Conservation (phyloP, 108 stramenopile species). For the Mediolabrus comicus region DNA sequence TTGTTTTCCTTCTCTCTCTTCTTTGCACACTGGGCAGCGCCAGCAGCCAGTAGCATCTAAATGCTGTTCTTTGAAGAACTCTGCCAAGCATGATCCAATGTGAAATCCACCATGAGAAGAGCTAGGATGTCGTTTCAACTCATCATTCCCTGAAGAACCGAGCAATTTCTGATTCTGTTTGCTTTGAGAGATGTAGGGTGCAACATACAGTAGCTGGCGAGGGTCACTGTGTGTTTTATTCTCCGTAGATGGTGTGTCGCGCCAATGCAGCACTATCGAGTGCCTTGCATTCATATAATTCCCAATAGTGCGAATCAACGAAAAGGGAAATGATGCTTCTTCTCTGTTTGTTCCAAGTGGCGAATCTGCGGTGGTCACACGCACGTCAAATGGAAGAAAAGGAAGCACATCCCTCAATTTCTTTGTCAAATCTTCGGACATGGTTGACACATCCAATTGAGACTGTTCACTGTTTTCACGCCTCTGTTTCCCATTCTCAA, state of each 20-base stretch:
- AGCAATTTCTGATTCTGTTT: constrained; percentile 53
- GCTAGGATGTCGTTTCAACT: constrained; percentile 40
- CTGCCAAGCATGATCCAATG: constrained; percentile 81
- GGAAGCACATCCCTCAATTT: constrained; percentile 58
- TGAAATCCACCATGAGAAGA: constrained; percentile 56
- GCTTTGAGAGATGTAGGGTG: constrained; percentile 48
- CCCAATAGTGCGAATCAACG: constrained; percentile 73
- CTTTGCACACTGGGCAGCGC: constrained; percentile 87
- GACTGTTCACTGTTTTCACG: constrained; percentile 14
- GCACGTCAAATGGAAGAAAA: constrained; percentile 80
- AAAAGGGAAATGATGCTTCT: constrained; percentile 75
- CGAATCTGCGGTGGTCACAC: constrained; percentile 69
- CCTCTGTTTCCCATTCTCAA: constrained; percentile 40
- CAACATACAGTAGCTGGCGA: constrained; percentile 52
- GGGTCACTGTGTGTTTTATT: constrained; percentile 13
- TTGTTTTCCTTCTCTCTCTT: constrained; percentile 82
- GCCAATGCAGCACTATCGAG: constrained; percentile 77
- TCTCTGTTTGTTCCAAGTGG: constrained; percentile 47
- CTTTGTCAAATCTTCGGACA: constrained; percentile 55
- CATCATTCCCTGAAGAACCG: constrained; percentile 9
- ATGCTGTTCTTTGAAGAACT: constrained; percentile 86
- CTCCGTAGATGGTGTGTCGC: constrained; percentile 24
- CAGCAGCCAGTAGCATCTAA: constrained; percentile 72
- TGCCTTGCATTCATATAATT: constrained; percentile 78
- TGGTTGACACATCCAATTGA: constrained; percentile 47